Base-by-base conservation (phyloP, 129 eudicot species). In the Helianthus tuberosus region DNA sequence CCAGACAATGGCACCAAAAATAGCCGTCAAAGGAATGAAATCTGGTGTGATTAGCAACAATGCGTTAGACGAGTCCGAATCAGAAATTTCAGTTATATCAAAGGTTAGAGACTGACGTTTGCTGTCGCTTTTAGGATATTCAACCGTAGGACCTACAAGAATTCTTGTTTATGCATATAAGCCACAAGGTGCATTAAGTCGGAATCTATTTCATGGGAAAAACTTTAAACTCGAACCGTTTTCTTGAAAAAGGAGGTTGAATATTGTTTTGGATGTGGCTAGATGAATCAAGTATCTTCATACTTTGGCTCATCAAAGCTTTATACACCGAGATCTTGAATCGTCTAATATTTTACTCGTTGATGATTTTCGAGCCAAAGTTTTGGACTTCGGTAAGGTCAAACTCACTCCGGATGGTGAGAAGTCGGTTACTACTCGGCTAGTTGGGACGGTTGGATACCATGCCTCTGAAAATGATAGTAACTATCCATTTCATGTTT, bases 381-480 rank as follows among this genome's bases (percentile, higher is more conserved):
- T 95, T 50, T 88, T 97, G 0, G 99, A 95, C 66, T 95, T 95
- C 82, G 99, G 99, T 7, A 81, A 91, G 66, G 99, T 95, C 10
- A 95, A 95, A 81, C 96, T 95, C 47, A 97, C 99, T 53, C 99
- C 99, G 25, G 86, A 91, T 74, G 96, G 93, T 5, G 96, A 80
- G 81, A 85, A 82, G 60, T 95, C 99, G 3, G 94, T 95, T 29
- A 89, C 78, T 13, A 95, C 99, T 4, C 76, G 93, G 46, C 89
- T 95, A 12, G 99, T 97, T 5, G 99, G 99, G 47, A 95, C 97
- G 13, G 91, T 95, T 36, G 99, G 99, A 12, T 91, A 95, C 79
- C 88, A 91, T 27, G 99, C 99, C 14, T 97, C 97, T 64, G 99
- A 95, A 75, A 91, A 95, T 89, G 99, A 97, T 17, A 96, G 99